Base-by-base conservation (phyloP, 1,284 basidiomycete genomes). In the Fistulinella cinereoalba region DNA sequence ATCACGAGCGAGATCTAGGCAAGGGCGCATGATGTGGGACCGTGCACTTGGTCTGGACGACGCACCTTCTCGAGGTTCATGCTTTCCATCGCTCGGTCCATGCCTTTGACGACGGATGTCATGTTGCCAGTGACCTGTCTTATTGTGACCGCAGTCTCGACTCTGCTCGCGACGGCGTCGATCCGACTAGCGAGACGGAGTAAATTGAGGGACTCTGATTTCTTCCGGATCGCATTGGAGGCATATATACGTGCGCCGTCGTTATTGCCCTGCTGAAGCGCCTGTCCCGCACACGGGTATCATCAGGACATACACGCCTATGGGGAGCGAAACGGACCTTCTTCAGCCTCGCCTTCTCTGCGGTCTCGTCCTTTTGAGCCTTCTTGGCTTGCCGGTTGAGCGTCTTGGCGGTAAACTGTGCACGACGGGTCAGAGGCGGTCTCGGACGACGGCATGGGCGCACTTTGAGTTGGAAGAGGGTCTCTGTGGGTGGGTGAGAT, bases 71-170 rank as follows among this genome's bases (percentile, higher is more conserved):
- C 97, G 42, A 99, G 80, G 71, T 99, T 98, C 97, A 99, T 99
- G 69, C 80, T 91, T 64, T 97, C 91, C 97, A 99, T 98, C 5
- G 97, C 97, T 65, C 88, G 92, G 69, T 99, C 97, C 95, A 99
- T 98, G 18, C 95, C 95, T 64, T 85, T 88, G 43, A 99, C 97
- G 6, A 99, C 97, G 22, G 85, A 86, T 9, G 92, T 88, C 96
- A 99, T 97, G 66, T 86, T 94, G 11, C 92, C 92, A 19, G 96
- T 96, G 28, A 93, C 84, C 67, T 89, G 82, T 42, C 93, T 82
- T 93, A 99, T 98, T 44, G 96, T 97, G 33, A 99, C 95, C 0
- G 97, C 97, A n/a, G 97, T 99, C 72, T 99, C 96, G 0, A 99
- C 96, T 21, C 97, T 74, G 60, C 91, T 95, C 1, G 94, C 90